phyloP scores from a whole-genome alignment of 805 yeast genomes.

The Ogataea kodamae region DNA sequence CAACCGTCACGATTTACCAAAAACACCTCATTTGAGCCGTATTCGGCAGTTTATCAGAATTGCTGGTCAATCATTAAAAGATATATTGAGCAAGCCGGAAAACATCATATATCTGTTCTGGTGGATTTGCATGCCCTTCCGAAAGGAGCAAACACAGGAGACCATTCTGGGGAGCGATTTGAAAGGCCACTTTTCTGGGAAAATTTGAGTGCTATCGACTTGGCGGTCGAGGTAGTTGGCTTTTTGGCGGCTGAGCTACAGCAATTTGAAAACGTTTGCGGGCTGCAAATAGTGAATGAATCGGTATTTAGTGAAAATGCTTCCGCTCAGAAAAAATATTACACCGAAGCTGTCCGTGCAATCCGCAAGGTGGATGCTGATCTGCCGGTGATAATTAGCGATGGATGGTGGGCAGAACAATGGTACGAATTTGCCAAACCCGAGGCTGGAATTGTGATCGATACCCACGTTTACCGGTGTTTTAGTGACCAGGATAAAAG shows the following conservation, averaged over 20 bases:
- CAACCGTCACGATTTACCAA: conserved; percentile 54
- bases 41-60: conserved; percentile 55
- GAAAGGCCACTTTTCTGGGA: conserved; percentile 66
- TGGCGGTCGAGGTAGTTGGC: conserved; percentile 49
- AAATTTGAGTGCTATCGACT: conserved; percentile 36
- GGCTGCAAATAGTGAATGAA: conserved; percentile 84
- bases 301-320: conserved; percentile 60
- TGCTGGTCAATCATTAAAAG: conserved; percentile 67
- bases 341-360: conserved; percentile 56
- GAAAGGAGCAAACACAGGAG: conserved; percentile 85
- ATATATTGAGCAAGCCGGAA: conserved; percentile 56
- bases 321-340: conserved; percentile 54
- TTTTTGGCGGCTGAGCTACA: conserved; percentile 60
- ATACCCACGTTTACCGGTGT: conserved; percentile 83
- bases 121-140: conserved; percentile 89
- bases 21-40: conserved; percentile 59
- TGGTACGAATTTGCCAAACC: conserved; percentile 62
- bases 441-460: conserved; percentile 65
- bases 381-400: conserved; percentile 78
- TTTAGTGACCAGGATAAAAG: conserved; percentile 70
- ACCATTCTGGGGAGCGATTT: conserved; percentile 73
- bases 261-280: conserved; percentile 65
- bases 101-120: conserved; percentile 64
- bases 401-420: conserved; percentile 88
- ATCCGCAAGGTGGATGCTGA: conserved; percentile 53